Evolutionary conservation across 176 grass and related monocot genomes (phyloP).

Genomic region (Pontederia paniculata): DNA sequence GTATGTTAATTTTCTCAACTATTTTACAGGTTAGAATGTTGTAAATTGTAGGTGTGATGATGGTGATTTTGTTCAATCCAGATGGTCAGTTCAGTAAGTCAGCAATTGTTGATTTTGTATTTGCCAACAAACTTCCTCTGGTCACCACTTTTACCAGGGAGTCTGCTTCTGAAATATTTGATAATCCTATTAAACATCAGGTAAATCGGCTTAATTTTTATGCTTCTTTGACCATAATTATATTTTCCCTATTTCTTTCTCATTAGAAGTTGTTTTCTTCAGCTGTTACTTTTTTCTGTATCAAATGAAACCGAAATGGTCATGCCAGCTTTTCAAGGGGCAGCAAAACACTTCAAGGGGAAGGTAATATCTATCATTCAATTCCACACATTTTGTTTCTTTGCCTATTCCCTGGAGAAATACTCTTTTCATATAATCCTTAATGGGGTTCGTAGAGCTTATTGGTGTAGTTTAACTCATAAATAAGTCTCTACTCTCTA

Average conservation of each 20-base stretch:
- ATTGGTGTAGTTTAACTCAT: too few species aligned
- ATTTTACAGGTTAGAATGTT: not conserved
- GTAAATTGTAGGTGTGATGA: not conserved
- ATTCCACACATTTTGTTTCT: not conserved
- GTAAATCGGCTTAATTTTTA: constrained; percentile 23
- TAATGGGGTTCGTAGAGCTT: too few species aligned
- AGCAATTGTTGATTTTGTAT: constrained; percentile 59
- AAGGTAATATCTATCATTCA: constrained; percentile 41
- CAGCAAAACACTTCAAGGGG: constrained; percentile 80
- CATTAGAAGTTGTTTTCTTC: constrained; percentile 8
- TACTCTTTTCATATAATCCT: too few species aligned
- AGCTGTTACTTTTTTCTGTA: constrained; percentile 79
- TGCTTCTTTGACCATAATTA: constrained; percentile 12
- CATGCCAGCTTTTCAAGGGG: constrained; percentile 63
- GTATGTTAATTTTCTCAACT: constrained; percentile 21
- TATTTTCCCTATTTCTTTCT: constrained; percentile 4
- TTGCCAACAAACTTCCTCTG: constrained; percentile 73
- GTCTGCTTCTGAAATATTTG: constrained; percentile 63
- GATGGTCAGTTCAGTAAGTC: constrained; percentile 69
- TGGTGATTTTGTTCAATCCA: constrained; percentile 18
- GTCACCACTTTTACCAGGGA: constrained; percentile 70
- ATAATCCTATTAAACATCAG: constrained; percentile 89
- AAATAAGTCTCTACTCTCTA: too few species aligned
- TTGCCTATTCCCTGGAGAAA: constrained; percentile 2
- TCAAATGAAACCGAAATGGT: constrained; percentile 49